Evolutionary conservation across 768 basidiomycete species (phyloP).

Genomic region (Psilocybe cubensis): DNA sequence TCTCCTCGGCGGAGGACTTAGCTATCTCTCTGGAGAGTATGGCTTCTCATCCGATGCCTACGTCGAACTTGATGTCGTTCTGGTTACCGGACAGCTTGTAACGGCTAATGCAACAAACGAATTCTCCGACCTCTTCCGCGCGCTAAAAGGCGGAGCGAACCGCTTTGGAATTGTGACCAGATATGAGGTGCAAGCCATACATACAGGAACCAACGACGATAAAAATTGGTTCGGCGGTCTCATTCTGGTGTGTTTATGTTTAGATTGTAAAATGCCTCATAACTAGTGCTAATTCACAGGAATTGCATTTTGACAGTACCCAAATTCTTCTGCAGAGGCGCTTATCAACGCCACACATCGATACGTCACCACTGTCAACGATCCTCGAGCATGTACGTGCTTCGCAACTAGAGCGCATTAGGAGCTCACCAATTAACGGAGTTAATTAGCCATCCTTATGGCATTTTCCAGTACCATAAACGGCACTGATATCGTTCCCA

Average conservation of each 20-base stretch:
- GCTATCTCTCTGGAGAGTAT: constrained; percentile 39
- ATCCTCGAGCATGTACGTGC: constrained; percentile 41
- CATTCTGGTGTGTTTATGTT: constrained; percentile 34
- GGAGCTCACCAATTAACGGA: constrained; percentile 2
- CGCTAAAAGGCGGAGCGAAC: constrained; percentile 49
- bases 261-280: constrained; percentile 1
- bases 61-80: constrained; percentile 44
- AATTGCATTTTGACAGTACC: constrained; percentile 28
- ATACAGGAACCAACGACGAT: constrained; percentile 39
- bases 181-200: constrained; percentile 42
- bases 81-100: constrained; percentile 41
- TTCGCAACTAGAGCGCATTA: constrained; percentile 1
- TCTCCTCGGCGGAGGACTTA: constrained; percentile 47
- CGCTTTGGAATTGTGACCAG: constrained; percentile 49
- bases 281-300: background rate
- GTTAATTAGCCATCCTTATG: constrained; percentile 27
- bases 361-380: constrained; percentile 37
- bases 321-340: constrained; percentile 40
- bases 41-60: constrained; percentile 44
- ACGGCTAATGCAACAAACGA: constrained; percentile 44
- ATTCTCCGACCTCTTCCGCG: constrained; percentile 46
- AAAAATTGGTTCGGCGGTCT: constrained; percentile 43
- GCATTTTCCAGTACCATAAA: constrained; percentile 25
- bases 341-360: constrained; percentile 39
- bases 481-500: constrained; percentile 22